A percentile compares a stretch with the other conserved stretches of the same genome.
Evolutionary conservation across 73 alveolate species (phyloP).

Genomic region (Blepharisma stoltei): DNA sequence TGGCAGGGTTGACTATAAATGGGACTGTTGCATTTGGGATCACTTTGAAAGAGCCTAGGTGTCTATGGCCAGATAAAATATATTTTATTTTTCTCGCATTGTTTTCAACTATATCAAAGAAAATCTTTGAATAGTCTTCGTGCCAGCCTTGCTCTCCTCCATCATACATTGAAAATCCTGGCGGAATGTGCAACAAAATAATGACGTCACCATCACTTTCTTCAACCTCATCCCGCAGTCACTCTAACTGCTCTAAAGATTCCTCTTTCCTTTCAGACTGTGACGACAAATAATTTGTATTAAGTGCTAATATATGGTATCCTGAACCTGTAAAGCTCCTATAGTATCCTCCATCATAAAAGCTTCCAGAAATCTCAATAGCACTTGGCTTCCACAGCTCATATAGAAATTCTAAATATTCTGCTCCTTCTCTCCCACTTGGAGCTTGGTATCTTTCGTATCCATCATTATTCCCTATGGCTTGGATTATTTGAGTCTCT

Average conservation of each 20-base stretch:
- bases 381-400: background rate
- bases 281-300: background rate
- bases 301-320: background rate
- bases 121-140: background rate
- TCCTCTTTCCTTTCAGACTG: background rate
- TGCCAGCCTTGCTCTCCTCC: conserved; percentile 6
- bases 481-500: conserved; percentile 14
- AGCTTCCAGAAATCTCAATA: background rate
- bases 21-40: background rate
- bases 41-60: background rate
- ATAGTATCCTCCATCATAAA: background rate
- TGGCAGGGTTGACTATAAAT: background rate
- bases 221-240: background rate
- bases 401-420: background rate
- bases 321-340: background rate
- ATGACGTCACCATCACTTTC: background rate
- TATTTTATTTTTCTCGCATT: background rate
- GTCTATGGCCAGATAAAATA: background rate
- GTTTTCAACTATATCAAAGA: background rate
- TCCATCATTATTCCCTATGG: conserved; percentile 6
- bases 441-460: background rate
- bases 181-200: background rate
- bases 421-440: background rate
- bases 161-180: background rate
- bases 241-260: background rate